A percentile compares a stretch with the other conserved stretches of the same genome.
Evolutionary conservation across 495 filamentous ascomycete genomes (phyloP).

Genomic region (Neurospora sp.): DNA sequence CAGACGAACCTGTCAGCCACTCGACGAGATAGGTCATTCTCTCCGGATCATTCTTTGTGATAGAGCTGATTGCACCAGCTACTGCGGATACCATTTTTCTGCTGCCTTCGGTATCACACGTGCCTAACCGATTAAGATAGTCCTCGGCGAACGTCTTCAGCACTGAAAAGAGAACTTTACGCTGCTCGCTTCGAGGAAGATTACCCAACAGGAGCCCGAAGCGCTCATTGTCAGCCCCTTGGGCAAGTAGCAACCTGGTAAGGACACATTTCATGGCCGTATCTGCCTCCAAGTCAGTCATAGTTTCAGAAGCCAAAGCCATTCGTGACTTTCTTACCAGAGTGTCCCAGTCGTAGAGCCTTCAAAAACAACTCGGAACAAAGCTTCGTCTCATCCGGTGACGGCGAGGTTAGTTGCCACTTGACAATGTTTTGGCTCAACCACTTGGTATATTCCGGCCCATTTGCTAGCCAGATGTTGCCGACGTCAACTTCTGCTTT

Average conservation of each 20-base stretch:
- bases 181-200: slow-evolving; percentile 48
- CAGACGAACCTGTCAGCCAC: slow-evolving; percentile 58
- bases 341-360: slow-evolving; percentile 62
- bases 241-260: slow-evolving; percentile 32
- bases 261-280: slow-evolving; percentile 43
- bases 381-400: slow-evolving; percentile 38
- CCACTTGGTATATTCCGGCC: slow-evolving; percentile 59
- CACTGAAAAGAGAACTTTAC: slow-evolving; percentile 45
- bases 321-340: slow-evolving; percentile 37
- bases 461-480: slow-evolving; percentile 56
- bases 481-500: slow-evolving; percentile 7
- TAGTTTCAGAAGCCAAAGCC: slow-evolving; percentile 7
- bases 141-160: slow-evolving; percentile 50
- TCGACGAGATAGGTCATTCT: slow-evolving; percentile 46
- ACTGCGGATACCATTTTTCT: slow-evolving; percentile 33
- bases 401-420: slow-evolving; percentile 32
- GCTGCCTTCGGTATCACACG: slow-evolving; percentile 21
- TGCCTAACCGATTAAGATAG: slow-evolving; percentile 32
- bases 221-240: slow-evolving; percentile 14
- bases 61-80: slow-evolving; percentile 31
- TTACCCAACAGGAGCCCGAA: slow-evolving; percentile 36
- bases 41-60: slow-evolving; percentile 28
- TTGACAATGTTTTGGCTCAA: slow-evolving; percentile 54
- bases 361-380: slow-evolving; percentile 54
- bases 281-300: slow-evolving; percentile 34